Percentiles rank a stretch among this genome's conserved stretches.
Evolutionary conservation across 257 asterid genomes (phyloP).

Genomic region (Capsicum pubescens): DNA sequence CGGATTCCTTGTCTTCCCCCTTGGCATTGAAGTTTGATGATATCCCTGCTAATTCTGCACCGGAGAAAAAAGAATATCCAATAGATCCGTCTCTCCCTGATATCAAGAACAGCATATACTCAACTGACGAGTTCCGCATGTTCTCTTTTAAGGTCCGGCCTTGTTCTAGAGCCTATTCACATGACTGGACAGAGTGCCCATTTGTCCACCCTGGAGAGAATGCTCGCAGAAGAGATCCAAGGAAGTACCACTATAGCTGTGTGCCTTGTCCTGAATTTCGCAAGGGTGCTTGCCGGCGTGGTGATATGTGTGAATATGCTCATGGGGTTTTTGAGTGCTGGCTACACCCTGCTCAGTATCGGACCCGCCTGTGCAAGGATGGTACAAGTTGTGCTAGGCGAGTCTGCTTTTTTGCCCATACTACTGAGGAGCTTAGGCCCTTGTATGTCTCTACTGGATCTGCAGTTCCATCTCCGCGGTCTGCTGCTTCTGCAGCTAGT

Average conservation of each 20-base stretch:
- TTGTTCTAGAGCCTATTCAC: constrained; percentile 97
- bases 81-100: constrained; percentile 94
- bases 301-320: constrained; percentile 97
- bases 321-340: constrained; percentile 99
- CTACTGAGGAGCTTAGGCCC: constrained; percentile 90
- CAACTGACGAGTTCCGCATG: constrained; percentile 95
- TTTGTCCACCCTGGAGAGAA: constrained; percentile 98
- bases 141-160: constrained; percentile 91
- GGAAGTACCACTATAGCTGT: constrained; percentile 92
- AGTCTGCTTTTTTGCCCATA: constrained; percentile 93
- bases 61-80: constrained; percentile 86
- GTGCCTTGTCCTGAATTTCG: constrained; percentile 99
- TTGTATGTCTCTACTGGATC: constrained; percentile 88
- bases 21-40: constrained; percentile 48
- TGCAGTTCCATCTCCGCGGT: constrained; percentile 87
- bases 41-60: constrained; percentile 44
- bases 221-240: constrained; percentile 93
- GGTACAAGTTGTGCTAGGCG: constrained; percentile 82
- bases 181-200: constrained; percentile 99
- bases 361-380: constrained; percentile 88
- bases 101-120: constrained; percentile 76
- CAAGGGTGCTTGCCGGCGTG: constrained; percentile 91
- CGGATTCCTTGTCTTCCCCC: constrained; percentile 57
- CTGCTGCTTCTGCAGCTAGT: constrained; percentile 73
- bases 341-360: constrained; percentile 97